A percentile compares a stretch with the other conserved stretches of the same genome.
Evolutionary conservation across 1,284 basidiomycete species (phyloP).

Genomic region (Trametes pubescens): DNA sequence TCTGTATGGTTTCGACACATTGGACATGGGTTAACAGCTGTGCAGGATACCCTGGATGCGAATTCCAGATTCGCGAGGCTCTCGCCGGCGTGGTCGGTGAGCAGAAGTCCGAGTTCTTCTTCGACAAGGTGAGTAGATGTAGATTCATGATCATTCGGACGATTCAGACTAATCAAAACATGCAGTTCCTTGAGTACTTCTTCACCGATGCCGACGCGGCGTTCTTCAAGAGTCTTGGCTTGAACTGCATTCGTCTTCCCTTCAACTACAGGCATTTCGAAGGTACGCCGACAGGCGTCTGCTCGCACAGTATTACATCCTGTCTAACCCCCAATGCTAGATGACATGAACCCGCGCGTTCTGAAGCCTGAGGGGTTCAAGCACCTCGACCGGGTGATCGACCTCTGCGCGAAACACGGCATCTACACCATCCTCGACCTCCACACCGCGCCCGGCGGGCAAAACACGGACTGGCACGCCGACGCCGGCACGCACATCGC

Average conservation of each 20-base stretch:
- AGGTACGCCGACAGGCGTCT: conserved; percentile 21
- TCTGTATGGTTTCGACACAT: neutral
- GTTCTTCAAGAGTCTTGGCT: conserved; percentile 73
- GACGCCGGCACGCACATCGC: conserved; percentile 63
- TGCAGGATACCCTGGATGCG: conserved; percentile 65
- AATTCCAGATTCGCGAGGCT: conserved; percentile 72
- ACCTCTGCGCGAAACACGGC: conserved; percentile 63
- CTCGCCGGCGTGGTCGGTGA: conserved; percentile 72
- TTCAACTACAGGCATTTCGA: conserved; percentile 79
- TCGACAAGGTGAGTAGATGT: conserved; percentile 64
- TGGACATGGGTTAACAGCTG: neutral
- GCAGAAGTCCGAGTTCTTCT: conserved; percentile 79
- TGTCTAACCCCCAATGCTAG: conserved; percentile 34
- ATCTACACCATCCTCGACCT: conserved; percentile 71
- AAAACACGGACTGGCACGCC: conserved; percentile 64
- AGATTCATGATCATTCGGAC: neutral
- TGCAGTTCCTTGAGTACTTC: conserved; percentile 80
- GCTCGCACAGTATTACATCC: neutral
- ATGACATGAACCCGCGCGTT: conserved; percentile 71
- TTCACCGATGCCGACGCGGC: conserved; percentile 74
- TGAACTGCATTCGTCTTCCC: conserved; percentile 77
- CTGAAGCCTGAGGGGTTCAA: conserved; percentile 68
- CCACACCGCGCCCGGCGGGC: conserved; percentile 68
- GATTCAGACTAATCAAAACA: neutral
- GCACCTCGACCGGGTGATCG: conserved; percentile 67